Base-by-base conservation (phyloP, 768 basidiomycete genomes). In the Leccinum ochraceum region DNA sequence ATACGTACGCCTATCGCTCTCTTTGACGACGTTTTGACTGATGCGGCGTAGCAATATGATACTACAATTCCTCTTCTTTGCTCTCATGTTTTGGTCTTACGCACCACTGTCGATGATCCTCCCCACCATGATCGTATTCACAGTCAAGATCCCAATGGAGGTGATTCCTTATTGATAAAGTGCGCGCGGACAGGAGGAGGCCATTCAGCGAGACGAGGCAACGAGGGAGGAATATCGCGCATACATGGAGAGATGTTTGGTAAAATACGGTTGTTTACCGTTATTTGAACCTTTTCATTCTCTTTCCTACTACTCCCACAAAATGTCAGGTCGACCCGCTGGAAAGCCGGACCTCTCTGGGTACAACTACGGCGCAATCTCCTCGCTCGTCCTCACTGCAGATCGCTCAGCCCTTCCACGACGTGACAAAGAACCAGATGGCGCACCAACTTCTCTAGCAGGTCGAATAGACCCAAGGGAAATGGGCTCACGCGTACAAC, bases 281-380 rank as follows among this genome's bases (percentile, higher is more conserved):
- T 17, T 42, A 7, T 42, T 42, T 42, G 17, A 8, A 42, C 17
- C 48, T 46, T 20, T 49, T 26, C 9, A 22, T 8, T 5, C 11
- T 4, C 13, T 9, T 3, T 24, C 20, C 3, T 22, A 24, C 26
- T 26, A 26, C 26, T 22, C 20, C 22, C 11, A 49, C 30, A 65
- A 61, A 62, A 81, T 81, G 80, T 74, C 80, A 7, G 71, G 75
- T 48, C 74, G 75, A 44, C 73, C 76, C 3, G 70, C 74, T 49
- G 80, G 75, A 61, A 92, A 89, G 78, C 88, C 85, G 56, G 93
- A 96, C 75, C 77, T 92, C 68, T 94, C 92, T 63, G 87, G 86
- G 49, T 98, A 95, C 85, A 97, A 97, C 80, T 98, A 98, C 82
- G 87, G 90, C 51, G 92, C 92, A 57, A 95, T 98, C 71, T 94